These are phyloP conservation scores for Quercus robur DNA, from an alignment of 306 rosid genomes.

Conservation along the genomic window DNA sequence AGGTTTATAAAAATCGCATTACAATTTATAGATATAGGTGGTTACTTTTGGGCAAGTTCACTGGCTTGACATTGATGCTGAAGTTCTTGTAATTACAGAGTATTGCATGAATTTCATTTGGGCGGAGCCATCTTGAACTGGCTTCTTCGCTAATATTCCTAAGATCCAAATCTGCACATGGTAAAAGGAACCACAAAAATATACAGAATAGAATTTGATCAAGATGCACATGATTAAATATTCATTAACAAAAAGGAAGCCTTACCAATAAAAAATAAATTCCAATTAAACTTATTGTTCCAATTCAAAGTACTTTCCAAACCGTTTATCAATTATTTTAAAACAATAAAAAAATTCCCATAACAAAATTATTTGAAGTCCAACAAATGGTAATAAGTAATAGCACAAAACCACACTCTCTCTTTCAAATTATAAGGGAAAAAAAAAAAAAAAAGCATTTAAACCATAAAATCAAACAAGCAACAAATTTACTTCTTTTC, in stretches of 20 bases:
- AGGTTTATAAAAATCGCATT: neutral
- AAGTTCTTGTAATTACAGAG: slow-evolving; percentile 79
- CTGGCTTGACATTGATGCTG: slow-evolving; percentile 75
- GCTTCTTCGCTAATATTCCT: slow-evolving; percentile 69
- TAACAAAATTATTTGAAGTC: too few relatives aligned
- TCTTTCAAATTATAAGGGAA: neutral
- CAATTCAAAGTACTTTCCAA: neutral
- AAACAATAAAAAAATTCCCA: neutral
- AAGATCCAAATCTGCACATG: slow-evolving; percentile 70
- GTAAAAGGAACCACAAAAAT: slow-evolving; percentile 21
- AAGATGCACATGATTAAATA: neutral
- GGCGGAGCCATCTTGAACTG: slow-evolving; percentile 86
- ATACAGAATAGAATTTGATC: neutral
- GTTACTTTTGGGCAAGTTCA: slow-evolving; percentile 81
- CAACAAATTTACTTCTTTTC: neutral
- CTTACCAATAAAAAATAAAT: neutral
- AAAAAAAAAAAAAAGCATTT: neutral
- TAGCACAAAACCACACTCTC: neutral
- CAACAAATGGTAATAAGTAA: too few relatives aligned
- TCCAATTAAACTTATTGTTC: neutral
- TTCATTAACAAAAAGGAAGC: neutral
- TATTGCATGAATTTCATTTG: slow-evolving; percentile 92
- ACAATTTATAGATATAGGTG: slow-evolving; percentile 22
- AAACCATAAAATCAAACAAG: neutral
- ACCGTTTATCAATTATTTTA: neutral